Percentiles rank a stretch among this genome's conserved stretches.
These are phyloP conservation scores for Rhizopus stolonifer DNA, from an alignment of 371 early-diverging fungal genomes.

Conservation along the genomic window DNA sequence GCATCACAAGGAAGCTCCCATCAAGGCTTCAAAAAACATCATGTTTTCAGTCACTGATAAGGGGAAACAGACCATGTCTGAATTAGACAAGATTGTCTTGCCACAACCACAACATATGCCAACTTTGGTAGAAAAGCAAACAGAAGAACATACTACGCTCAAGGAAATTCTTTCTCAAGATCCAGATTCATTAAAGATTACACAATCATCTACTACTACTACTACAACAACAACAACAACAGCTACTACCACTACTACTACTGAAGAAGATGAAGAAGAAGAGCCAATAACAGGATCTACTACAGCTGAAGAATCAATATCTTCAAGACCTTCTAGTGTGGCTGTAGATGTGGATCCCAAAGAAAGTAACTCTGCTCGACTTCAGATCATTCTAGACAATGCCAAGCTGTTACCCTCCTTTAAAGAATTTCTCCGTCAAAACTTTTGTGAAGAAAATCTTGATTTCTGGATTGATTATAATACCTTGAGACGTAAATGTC, in stretches of 20 bases:
- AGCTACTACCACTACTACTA: too few species aligned
- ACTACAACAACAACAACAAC: too few species aligned
- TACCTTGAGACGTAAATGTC: constrained; percentile 38
- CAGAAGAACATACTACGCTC: constrained; percentile 17
- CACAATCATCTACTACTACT: constrained; percentile 3
- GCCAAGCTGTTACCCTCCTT: constrained; percentile 59
- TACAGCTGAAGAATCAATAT: neutral
- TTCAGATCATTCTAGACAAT: constrained; percentile 64
- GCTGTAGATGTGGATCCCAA: constrained; percentile 27
- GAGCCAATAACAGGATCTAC: too few species aligned
- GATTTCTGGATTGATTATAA: constrained; percentile 66
- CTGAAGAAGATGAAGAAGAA: too few species aligned
- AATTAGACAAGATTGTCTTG: constrained; percentile 1
- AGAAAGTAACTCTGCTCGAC: constrained; percentile 56
- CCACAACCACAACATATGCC: neutral
- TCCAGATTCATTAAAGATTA: constrained; percentile 15
- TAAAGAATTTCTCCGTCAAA: constrained; percentile 62
- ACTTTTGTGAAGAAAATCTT: constrained; percentile 74
- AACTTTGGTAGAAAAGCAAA: too few species aligned
- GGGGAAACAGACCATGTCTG: constrained; percentile 21
- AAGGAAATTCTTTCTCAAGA: constrained; percentile 21
- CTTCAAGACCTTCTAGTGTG: constrained; percentile 16
- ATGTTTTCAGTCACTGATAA: constrained; percentile 29
- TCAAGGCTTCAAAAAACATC: constrained; percentile 22
- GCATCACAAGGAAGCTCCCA: neutral